Conservation (phyloP, 345 rosid genomes). For the Eucalyptus virginea region DNA sequence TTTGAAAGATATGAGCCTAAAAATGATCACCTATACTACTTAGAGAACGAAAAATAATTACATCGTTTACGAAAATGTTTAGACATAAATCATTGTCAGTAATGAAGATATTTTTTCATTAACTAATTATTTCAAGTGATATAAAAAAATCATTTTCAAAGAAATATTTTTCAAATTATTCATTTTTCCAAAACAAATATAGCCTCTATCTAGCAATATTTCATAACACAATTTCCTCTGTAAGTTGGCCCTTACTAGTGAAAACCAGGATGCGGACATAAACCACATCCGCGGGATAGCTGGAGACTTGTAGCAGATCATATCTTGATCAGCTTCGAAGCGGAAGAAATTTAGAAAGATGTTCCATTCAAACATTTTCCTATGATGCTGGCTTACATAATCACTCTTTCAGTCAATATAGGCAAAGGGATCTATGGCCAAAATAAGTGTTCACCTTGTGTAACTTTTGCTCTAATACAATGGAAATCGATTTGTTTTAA, state of each 20-base stretch:
- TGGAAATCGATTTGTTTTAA: neutral
- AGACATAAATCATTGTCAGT: no score
- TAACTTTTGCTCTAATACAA: neutral
- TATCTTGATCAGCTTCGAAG: neutral
- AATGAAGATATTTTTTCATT: no score
- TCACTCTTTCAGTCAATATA: neutral
- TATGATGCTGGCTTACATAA: neutral
- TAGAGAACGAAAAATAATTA: no score
- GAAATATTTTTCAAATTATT: no score
- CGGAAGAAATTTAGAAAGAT: neutral
- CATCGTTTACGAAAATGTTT: accelerated
- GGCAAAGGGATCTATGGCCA: neutral
- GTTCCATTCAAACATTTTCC: neutral
- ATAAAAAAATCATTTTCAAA: no score
- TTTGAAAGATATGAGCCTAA: no score
- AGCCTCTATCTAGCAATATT: neutral
- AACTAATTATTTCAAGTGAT: no score
- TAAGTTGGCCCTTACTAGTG: neutral
- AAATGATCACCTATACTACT: no score
- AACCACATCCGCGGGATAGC: neutral
- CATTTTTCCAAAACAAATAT: no score
- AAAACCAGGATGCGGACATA: neutral
- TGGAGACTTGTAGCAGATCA: neutral
- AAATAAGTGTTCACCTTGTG: neutral
- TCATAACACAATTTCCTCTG: neutral